Evolutionary conservation across 1,284 basidiomycete species (phyloP).

Genomic region (Rhodotorula sp.): DNA sequence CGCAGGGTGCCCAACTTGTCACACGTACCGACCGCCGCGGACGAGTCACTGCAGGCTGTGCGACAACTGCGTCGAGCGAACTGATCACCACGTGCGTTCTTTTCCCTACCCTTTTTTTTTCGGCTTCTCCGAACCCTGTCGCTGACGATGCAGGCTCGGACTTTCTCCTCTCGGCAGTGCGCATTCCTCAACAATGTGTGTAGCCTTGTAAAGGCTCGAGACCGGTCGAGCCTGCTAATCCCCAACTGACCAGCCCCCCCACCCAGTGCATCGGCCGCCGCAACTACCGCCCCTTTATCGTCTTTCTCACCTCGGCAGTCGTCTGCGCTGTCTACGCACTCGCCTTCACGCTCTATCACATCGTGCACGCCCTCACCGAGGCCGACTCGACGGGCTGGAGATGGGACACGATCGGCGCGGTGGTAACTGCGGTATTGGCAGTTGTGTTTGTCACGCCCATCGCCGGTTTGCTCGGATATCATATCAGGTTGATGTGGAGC

Average conservation of each 20-base stretch:
- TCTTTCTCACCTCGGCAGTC: conserved; percentile 68
- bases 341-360: conserved; percentile 74
- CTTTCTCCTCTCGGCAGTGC: conserved; percentile 62
- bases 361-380: conserved; percentile 46
- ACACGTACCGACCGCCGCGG: conserved; percentile 77
- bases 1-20: conserved; percentile 81
- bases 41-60: conserved; percentile 94
- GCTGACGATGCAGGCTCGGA: neutral
- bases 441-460: conserved; percentile 76
- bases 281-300: conserved; percentile 86
- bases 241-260: neutral
- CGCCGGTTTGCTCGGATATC: conserved; percentile 72
- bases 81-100: conserved; percentile 43
- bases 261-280: conserved; percentile 72
- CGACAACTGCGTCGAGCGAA: conserved; percentile 84
- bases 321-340: conserved; percentile 70
- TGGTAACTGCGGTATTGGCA: conserved; percentile 68
- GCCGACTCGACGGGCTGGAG: conserved; percentile 48
- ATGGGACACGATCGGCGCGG: conserved; percentile 64
- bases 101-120: neutral
- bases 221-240: too few species aligned
- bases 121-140: fast-evolving
- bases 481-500: conserved; percentile 72
- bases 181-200: conserved; percentile 80
- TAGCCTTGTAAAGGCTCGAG: neutral